phyloP scores from a whole-genome alignment of 495 filamentous ascomycete genomes.

The Pseudomonodictys pantanalensis region DNA sequence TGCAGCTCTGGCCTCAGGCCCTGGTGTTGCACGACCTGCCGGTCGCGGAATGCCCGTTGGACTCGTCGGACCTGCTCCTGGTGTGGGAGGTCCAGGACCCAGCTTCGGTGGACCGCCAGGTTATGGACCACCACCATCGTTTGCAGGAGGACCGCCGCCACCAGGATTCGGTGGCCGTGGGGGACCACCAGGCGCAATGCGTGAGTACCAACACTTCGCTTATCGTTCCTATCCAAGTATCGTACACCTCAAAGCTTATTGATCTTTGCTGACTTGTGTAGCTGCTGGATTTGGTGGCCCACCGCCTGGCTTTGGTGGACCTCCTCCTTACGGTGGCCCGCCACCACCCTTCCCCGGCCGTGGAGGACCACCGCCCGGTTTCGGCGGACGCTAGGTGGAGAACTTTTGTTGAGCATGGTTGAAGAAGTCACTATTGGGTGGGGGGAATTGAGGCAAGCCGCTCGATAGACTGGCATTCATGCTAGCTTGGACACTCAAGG shows the following conservation, averaged over 20 bases:
- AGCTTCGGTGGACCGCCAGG: slow-evolving; percentile 61
- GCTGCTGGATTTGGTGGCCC: slow-evolving; percentile 44
- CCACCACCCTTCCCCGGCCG: slow-evolving; percentile 65
- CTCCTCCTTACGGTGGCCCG: slow-evolving; percentile 63
- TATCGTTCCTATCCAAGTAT: too few relatives aligned
- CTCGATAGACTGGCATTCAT: too few relatives aligned
- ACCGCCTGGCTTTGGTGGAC: slow-evolving; percentile 18
- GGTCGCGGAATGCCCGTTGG: slow-evolving; percentile 86
- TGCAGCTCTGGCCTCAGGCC: slow-evolving; percentile 70
- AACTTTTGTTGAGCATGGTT: neutral
- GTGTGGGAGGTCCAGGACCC: slow-evolving; percentile 77
- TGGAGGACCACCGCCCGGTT: slow-evolving; percentile 53
- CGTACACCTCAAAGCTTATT: too few relatives aligned
- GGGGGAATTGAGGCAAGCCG: too few relatives aligned
- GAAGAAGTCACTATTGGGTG: too few relatives aligned
- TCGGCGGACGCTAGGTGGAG: slow-evolving; percentile 51
- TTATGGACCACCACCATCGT: slow-evolving; percentile 69
- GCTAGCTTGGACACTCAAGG: too few relatives aligned
- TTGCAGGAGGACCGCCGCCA: slow-evolving; percentile 52
- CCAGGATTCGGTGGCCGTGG: slow-evolving; percentile 73
- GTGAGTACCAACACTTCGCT: slow-evolving; percentile 47
- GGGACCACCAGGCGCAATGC: slow-evolving; percentile 58
- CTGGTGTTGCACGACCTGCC: slow-evolving; percentile 87
- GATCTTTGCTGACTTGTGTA: slow-evolving; percentile 10
- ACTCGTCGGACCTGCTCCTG: slow-evolving; percentile 84